phyloP scores from a whole-genome alignment of 2,329 filamentous ascomycete species.

The Nigrograna mackinnonii region DNA sequence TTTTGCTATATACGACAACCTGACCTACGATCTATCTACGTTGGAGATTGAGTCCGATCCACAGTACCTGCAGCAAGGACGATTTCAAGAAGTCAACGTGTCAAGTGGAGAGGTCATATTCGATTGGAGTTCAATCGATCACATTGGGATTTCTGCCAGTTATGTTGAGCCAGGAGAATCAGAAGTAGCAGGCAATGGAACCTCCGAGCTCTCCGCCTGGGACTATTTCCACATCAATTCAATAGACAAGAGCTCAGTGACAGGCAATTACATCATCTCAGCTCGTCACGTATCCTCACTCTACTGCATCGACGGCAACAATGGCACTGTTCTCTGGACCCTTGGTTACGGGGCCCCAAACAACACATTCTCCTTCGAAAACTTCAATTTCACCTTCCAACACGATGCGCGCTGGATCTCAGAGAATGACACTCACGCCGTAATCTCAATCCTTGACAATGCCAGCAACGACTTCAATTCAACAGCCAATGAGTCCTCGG shows the following conservation, averaged over 20 bases:
- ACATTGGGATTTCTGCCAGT: slow-evolving; percentile 24
- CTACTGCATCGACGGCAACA: slow-evolving; percentile 15
- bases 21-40: slow-evolving; percentile 41
- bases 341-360: slow-evolving; percentile 40
- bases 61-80: slow-evolving; percentile 45
- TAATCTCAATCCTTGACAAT: slow-evolving; percentile 44
- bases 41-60: slow-evolving; percentile 35
- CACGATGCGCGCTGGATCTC: slow-evolving; percentile 4
- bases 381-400: slow-evolving; percentile 17
- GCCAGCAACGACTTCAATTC: slow-evolving; percentile 19
- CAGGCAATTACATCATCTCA: slow-evolving; percentile 21
- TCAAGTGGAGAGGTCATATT: slow-evolving; percentile 41
- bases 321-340: slow-evolving; percentile 22
- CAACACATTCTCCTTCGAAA: slow-evolving; percentile 42
- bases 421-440: slow-evolving; percentile 5
- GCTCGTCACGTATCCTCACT: slow-evolving; percentile 16
- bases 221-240: slow-evolving; percentile 41
- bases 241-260: slow-evolving; percentile 37
- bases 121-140: slow-evolving; percentile 39
- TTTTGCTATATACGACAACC: slow-evolving; percentile 44
- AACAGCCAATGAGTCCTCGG: slow-evolving; percentile 35
- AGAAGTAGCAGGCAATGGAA: slow-evolving; percentile 42
- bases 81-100: slow-evolving; percentile 48
- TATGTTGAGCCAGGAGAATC: slow-evolving; percentile 41
- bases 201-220: slow-evolving; percentile 25